Evolutionary conservation across 305 asterid species (phyloP).

Genomic region (Fraxinus nigra): DNA sequence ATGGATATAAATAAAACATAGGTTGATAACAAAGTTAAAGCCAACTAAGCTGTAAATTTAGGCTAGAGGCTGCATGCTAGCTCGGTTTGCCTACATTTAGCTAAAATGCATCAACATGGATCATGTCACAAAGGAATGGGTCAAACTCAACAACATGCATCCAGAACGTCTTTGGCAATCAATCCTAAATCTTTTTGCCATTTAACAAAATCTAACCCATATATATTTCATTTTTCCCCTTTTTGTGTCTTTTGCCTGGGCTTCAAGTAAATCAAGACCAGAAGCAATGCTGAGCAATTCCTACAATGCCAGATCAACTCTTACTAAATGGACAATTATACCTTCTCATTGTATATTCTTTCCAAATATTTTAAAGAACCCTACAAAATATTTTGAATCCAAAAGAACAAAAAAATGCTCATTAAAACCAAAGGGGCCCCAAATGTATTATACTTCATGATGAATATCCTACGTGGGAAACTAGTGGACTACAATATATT

Average conservation of each 20-base stretch:
- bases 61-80: not conserved
- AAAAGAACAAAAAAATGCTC: not conserved
- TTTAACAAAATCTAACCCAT: not conserved
- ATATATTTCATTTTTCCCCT: not conserved
- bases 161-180: not conserved
- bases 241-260: not conserved
- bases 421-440: not conserved
- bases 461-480: not conserved
- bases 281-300: not conserved
- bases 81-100: not conserved
- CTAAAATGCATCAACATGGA: not conserved
- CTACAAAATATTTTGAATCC: not conserved
- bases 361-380: not conserved
- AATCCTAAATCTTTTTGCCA: not conserved
- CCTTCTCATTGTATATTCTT: not conserved
- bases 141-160: not conserved
- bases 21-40: not conserved
- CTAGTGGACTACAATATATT: not conserved
- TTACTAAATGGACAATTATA: not conserved
- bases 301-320: not conserved
- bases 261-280: not conserved
- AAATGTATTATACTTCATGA: not conserved
- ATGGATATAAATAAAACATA: not conserved
- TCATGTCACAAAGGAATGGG: not conserved
- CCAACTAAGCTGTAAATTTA: not conserved